Evolutionary conservation across 2,329 filamentous ascomycete genomes (phyloP).

Genomic region (Plectosphaerella sp.): DNA sequence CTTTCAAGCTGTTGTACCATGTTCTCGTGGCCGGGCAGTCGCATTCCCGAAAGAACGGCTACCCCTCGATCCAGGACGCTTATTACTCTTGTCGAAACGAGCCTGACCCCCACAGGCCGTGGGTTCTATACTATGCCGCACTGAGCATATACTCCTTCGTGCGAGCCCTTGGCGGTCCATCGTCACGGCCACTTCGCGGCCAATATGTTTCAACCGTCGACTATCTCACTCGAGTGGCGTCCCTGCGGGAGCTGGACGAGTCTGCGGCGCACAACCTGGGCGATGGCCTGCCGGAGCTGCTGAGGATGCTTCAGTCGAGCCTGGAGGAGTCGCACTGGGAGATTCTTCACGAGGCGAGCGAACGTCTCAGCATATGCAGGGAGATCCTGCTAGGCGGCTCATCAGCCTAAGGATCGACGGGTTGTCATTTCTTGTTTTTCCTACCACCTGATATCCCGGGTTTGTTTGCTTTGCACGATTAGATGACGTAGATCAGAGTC

Average conservation of each 20-base stretch:
- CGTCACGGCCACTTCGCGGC: conserved; percentile 6
- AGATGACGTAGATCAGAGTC: not conserved
- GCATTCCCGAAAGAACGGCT: conserved; percentile 5
- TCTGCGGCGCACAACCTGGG: conserved; percentile 64
- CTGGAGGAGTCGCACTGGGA: conserved; percentile 53
- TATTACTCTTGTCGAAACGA: conserved; percentile 74
- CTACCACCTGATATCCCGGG: not conserved
- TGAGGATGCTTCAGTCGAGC: conserved; percentile 37
- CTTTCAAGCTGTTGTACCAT: conserved; percentile 73
- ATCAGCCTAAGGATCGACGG: not conserved
- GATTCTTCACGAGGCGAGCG: conserved; percentile 71
- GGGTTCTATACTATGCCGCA: conserved; percentile 85
- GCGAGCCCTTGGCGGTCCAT: conserved; percentile 55
- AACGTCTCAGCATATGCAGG: conserved; percentile 66
- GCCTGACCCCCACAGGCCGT: conserved; percentile 77
- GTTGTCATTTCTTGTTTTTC: not conserved
- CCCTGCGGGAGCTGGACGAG: conserved; percentile 65
- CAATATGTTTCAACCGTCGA: conserved; percentile 28
- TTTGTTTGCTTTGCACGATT: not conserved
- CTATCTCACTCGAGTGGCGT: conserved; percentile 59
- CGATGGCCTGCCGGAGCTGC: conserved; percentile 39
- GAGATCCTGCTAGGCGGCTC: conserved; percentile 29
- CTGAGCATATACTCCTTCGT: conserved; percentile 87
- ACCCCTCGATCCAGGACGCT: conserved; percentile 15
- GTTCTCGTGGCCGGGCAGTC: conserved; percentile 53